Evolutionary conservation across 2,329 filamentous ascomycete genomes (phyloP).

Genomic region (Aspergillus sp.): DNA sequence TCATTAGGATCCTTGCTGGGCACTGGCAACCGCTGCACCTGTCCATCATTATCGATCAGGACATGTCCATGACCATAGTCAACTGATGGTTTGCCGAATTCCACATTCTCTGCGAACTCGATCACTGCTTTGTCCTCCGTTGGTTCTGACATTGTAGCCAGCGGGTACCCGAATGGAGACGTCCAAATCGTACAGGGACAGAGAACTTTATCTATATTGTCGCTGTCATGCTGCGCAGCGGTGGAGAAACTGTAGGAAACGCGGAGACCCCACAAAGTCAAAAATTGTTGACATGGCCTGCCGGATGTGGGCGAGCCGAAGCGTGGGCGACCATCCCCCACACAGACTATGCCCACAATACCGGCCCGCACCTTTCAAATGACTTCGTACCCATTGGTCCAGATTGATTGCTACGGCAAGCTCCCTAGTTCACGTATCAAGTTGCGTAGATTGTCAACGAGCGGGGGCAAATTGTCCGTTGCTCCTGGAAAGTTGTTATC

Average conservation of each 20-base stretch:
- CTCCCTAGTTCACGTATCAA: conserved; percentile 3
- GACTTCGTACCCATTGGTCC: no score
- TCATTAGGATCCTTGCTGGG: conserved; percentile 28
- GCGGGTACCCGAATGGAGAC: not conserved
- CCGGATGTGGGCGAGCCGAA: not conserved
- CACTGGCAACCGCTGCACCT: conserved; percentile 23
- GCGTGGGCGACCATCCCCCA: not conserved
- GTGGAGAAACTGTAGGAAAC: not conserved
- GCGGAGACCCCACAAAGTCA: not conserved
- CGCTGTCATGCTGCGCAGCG: not conserved
- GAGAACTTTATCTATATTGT: not conserved
- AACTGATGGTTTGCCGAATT: not conserved
- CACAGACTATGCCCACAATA: not conserved
- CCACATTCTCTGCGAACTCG: conserved; percentile 15
- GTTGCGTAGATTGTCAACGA: conserved; percentile 3
- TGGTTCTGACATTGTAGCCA: not conserved
- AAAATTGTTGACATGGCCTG: not conserved
- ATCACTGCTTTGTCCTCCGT: conserved; percentile 3
- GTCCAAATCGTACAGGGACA: no score
- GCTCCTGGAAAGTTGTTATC: conserved; percentile 2
- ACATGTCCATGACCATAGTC: conserved; percentile 3
- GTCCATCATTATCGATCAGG: conserved; percentile 20
- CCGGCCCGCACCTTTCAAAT: not conserved
- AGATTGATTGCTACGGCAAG: not conserved
- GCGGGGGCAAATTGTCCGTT: conserved; percentile 1